Base-by-base conservation (phyloP, 768 basidiomycete genomes). In the Lentinula detonsa region DNA sequence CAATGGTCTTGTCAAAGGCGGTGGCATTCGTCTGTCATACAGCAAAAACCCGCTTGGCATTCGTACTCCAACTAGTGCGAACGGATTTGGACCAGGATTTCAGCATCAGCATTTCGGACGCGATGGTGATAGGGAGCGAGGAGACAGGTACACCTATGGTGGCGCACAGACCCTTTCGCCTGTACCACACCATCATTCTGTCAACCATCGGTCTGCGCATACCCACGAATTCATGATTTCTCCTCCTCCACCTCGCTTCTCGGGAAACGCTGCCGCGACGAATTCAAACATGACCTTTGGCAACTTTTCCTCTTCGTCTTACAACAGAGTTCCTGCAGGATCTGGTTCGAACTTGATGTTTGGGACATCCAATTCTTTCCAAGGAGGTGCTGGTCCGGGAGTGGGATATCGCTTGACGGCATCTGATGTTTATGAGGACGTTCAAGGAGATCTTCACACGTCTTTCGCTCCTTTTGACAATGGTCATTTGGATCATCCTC, bases 41-140 rank as follows among this genome's bases (percentile, higher is more conserved):
- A 96, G 94, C 75, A 98, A 97, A 83, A 97, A 98, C 71, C 95
- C 95, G 6, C 81, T 98, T n/a, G 95, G 95, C 50, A 90, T 93
- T 55, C 87, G 91, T 52, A 91, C 90, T 7, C 87, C 90, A 10
- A 90, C 87, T 13, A 86, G 84, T 66, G 79, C 81, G 21, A 73
- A 73, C 28, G 74, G 73, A 42, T 72, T 67, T 40, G 76, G 76
- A 18, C 67, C 74, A 34, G 68, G 74, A 7, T 61, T 80, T 62
- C 79, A 80, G 64, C 78, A 80, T 61, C 78, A 78, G 61, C 78
- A 79, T 62, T 64, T 69, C 9, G 58, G 45, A 31, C 39, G 48
- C 18, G 45, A 55, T 8, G 48, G 51, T 9, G 52, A 48, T 5
- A 51, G 55, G 13, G 63, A 55, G 1, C 55, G 43, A 21, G 43